Base-by-base conservation (phyloP, 768 basidiomycete species). In the Brasilioporus rufonigricans region DNA sequence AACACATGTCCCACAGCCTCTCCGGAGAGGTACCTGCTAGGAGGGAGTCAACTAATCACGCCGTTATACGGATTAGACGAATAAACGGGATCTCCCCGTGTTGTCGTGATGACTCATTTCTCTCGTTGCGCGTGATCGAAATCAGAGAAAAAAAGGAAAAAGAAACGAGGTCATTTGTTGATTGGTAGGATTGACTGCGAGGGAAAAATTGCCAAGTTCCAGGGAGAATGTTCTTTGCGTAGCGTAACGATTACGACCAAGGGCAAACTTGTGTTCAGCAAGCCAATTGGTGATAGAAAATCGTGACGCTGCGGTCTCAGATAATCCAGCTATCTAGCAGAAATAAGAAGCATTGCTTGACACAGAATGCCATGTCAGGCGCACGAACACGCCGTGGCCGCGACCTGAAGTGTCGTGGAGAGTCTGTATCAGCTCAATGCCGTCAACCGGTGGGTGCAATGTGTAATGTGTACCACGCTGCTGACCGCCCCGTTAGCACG, bases 211-310 rank as follows among this genome's bases (percentile, higher is more conserved):
- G 16, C 18, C 48, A 48, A 12, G 50, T 55, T 45, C 38, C 38
- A 39, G 26, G 38, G 19, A 36, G 41, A 53, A 61, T 9, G 27
- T 48, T 51, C 45, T 32, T 36, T 23, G 35, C 31, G 26, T 65
- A 19, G 41, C 62, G 64, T 56, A 64, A 61, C n/a, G 6, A 7
- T 19, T 46, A 63, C 52, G 61, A 48, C 39, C 43, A 55, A 51
- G 43, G 48, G 18, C 18, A 26, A 36, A 27, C 35, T 19, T 18
- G 8, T 18, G 33, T 35, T 23, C 24, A 14, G 21, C 13, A 13
- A 23, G 5, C 21, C 4, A 33, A 3, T 36, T 23, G 19, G 44
- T 27, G 5, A n/a, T 10, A 13, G 5, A 5, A 12, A 23, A 27
- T 19, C 32, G 26, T 27, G 12, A 14, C 7, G 48, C 33, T 49